Base-by-base conservation (phyloP, 768 basidiomycete genomes). In the Kondoa subrosea region DNA sequence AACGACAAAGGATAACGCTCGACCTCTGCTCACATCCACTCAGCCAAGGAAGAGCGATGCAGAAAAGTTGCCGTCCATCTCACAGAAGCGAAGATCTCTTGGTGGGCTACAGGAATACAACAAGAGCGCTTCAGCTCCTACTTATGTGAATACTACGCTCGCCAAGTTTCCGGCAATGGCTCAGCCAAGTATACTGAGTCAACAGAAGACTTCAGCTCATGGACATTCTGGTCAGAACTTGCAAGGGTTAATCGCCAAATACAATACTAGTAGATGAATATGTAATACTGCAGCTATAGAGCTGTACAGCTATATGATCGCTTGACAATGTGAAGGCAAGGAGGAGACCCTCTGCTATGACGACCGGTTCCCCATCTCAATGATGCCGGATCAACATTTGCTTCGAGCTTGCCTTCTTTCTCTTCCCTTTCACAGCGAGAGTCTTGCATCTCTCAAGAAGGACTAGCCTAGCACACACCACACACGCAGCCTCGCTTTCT, bases 1-100 rank as follows among this genome's bases (percentile, higher is more conserved):
- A 21, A 8, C 25, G 8, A 60, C 14, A 31, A 27, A 25, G 25
- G 58, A 31, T 60, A 31, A 12, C 4, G 25, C 58, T 60, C 58
- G 8, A 60, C n/a, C n/a, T 31, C 30, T 26, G n/a, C 58, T 60
- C 4, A 60, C n/a, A 12, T 60, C 30, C 8, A 26, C 58, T 31
- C n/a, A 60, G 58, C 14, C 58, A 12, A 60, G n/a, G n/a, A n/a
- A n/a, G n/a, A 60, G 58, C 58, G 14, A 60, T 12, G 25, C 58
- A 60, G 29, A 27, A 27, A 31, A 4, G 58, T 12, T 25, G 58
- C 58, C 29, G 58, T 27, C 29, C 25, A 15, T 8, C 14, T 27
- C 25, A 25, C 15, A 27, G 14, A 26, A 31, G 25, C 58, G 58
- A 12, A 59, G 4, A 59, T 25, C 58, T 14, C 25, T 31, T 25